Evolutionary conservation across 208 protist genomes (phyloP).

Genomic region (Trypanosoma cruzi): DNA sequence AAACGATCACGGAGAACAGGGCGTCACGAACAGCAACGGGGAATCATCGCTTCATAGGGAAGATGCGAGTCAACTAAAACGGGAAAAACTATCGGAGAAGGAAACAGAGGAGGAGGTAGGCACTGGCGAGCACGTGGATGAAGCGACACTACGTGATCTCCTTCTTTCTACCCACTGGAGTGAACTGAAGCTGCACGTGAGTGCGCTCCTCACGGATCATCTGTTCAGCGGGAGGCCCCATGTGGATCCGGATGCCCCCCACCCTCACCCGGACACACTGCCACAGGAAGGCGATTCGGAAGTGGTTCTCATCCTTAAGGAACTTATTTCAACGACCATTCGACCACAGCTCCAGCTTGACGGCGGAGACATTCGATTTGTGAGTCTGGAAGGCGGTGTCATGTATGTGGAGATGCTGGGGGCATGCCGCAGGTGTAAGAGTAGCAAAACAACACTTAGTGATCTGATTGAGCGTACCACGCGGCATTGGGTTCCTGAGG

Average conservation of each 20-base stretch:
- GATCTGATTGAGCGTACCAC: conserved; percentile 92
- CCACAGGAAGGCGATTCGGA: conserved; percentile 83
- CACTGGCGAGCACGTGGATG: conserved; percentile 53
- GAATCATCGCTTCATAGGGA: background rate
- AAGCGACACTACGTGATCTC: conserved; percentile 53
- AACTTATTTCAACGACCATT: conserved; percentile 84
- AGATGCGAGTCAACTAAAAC: background rate
- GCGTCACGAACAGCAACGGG: background rate
- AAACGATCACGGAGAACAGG: background rate
- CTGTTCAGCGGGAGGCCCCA: conserved; percentile 75
- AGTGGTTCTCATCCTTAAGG: conserved; percentile 90
- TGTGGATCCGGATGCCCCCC: conserved; percentile 64
- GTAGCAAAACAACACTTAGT: conserved; percentile 80
- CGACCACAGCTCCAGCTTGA: conserved; percentile 91
- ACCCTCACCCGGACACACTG: conserved; percentile 88
- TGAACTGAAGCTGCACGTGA: conserved; percentile 82
- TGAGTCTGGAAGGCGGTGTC: conserved; percentile 58
- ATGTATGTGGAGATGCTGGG: conserved; percentile 92
- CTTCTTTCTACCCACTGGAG: conserved; percentile 73
- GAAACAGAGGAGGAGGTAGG: conserved; percentile 9
- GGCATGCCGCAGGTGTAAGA: conserved; percentile 88
- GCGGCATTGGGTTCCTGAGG: conserved; percentile 92
- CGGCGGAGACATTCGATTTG: conserved; percentile 91
- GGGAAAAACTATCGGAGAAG: conserved; percentile 1
- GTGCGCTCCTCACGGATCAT: conserved; percentile 86